phyloP scores from a whole-genome alignment of 306 rosid genomes.

The Quercus berberidifolia region DNA sequence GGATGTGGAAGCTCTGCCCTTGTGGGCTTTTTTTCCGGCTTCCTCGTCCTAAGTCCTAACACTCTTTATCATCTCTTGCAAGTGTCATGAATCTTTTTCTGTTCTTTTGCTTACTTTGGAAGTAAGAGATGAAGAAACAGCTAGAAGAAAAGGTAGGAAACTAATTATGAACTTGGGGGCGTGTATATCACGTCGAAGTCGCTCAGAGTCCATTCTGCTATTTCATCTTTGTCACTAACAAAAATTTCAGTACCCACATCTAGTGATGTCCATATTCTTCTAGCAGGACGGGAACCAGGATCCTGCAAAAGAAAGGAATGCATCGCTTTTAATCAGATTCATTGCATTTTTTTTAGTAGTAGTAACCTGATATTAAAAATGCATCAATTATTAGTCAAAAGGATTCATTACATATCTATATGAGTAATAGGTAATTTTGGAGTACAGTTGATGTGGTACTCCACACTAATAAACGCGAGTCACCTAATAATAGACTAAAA shows the following conservation, averaged over 20 bases:
- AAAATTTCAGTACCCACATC: conserved; percentile 77
- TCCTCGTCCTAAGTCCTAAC: neutral
- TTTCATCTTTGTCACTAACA: conserved; percentile 58
- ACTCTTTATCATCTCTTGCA: neutral
- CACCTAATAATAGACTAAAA: too few species aligned
- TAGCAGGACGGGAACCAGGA: conserved; percentile 59
- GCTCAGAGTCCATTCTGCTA: conserved; percentile 73
- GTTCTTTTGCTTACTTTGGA: neutral
- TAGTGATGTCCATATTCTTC: conserved; percentile 68
- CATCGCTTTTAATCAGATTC: neutral
- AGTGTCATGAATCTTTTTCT: neutral
- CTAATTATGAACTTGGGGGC: conserved; percentile 7
- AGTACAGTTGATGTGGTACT: too few species aligned
- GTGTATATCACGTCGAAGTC: conserved; percentile 56
- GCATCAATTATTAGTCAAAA: neutral
- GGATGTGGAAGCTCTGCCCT: neutral
- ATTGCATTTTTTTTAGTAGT: neutral
- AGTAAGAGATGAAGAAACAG: neutral
- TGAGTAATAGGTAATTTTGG: too few species aligned
- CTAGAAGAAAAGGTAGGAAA: neutral
- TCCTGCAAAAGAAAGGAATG: conserved; percentile 38
- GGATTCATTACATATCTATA: neutral
- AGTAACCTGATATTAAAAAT: conserved; percentile 60
- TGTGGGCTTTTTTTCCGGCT: neutral
- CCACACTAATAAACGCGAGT: too few species aligned